A percentile compares a stretch with the other conserved stretches of the same genome.
Evolutionary conservation across 129 eudicot genomes (phyloP).

Genomic region (Oenanthe sinensis): DNA sequence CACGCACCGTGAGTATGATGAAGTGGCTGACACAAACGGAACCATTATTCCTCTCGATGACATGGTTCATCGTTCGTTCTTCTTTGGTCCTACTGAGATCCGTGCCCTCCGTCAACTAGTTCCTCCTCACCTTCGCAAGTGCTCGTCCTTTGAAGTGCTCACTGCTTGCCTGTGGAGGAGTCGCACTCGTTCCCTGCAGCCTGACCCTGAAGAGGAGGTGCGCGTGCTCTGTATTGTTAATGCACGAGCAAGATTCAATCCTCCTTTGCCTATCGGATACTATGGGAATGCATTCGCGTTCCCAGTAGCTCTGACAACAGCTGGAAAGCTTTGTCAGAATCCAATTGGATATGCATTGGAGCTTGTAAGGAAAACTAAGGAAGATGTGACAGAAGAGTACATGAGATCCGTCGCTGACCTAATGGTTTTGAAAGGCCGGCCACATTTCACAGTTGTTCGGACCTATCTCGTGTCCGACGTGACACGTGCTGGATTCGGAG

Average conservation of each 20-base stretch:
- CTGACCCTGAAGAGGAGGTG: conserved; percentile 16
- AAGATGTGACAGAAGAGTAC: conserved; percentile 17
- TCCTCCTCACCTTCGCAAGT: conserved; percentile 33
- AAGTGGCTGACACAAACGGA: conserved; percentile 10
- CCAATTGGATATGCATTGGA: conserved; percentile 14
- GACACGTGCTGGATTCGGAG: conserved; percentile 20
- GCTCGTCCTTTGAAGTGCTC: conserved; percentile 37
- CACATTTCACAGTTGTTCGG: conserved; percentile 11
- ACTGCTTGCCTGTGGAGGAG: conserved; percentile 22
- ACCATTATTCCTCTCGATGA: conserved; percentile 15
- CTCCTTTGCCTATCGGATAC: conserved; percentile 25
- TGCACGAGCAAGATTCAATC: conserved; percentile 15
- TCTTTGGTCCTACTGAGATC: conserved; percentile 20
- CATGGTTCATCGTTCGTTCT: conserved; percentile 26
- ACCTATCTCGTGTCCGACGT: conserved; percentile 26
- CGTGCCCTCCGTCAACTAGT: conserved; percentile 22
- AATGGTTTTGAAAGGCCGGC: conserved; percentile 21
- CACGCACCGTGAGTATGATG: conserved; percentile 24
- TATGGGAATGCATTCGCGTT: conserved; percentile 27
- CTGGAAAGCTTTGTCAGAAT: neutral
- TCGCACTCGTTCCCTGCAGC: conserved; percentile 18
- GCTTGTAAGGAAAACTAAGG: conserved; percentile 12
- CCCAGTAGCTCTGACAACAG: conserved; percentile 16
- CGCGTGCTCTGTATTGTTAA: conserved; percentile 14
- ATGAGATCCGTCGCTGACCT: conserved; percentile 18